Conservation (phyloP, 208 protist species). For the Strigomonas galati region DNA sequence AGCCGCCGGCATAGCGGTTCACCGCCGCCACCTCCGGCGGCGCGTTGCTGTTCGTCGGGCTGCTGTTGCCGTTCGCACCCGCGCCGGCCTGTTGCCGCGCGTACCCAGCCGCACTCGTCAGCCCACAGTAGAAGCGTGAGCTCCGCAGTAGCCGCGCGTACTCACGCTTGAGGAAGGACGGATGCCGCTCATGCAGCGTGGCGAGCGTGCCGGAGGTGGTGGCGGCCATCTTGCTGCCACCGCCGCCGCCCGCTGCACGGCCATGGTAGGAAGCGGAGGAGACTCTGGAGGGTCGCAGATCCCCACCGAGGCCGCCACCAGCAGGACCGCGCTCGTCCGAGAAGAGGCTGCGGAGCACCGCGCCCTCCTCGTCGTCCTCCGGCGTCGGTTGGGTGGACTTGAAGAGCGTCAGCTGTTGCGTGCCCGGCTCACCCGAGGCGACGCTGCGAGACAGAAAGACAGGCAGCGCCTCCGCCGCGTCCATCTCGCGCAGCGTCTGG, state of each 20-base stretch:
- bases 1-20: constrained; percentile 18
- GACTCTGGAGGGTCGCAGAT: background rate
- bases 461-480: constrained; percentile 20
- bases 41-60: background rate
- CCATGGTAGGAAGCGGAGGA: constrained; percentile 3
- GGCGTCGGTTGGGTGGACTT: constrained; percentile 14
- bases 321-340: background rate
- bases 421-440: constrained; percentile 43
- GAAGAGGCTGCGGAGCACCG: background rate
- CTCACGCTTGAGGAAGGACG: constrained; percentile 15
- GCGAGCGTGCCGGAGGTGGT: background rate
- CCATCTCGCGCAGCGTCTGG: constrained; percentile 25
- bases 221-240: constrained; percentile 10
- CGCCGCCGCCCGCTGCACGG: background rate
- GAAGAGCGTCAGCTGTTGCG: constrained; percentile 57
- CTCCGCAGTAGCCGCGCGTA: background rate
- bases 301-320: background rate
- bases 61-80: background rate
- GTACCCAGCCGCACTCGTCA: constrained; percentile 16
- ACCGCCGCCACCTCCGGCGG: constrained; percentile 12
- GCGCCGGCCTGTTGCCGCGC: background rate
- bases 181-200: constrained; percentile 11
- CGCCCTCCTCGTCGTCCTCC: constrained; percentile 1
- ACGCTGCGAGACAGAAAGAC: constrained; percentile 44
- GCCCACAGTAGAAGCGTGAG: constrained; percentile 18